A percentile compares a stretch with the other conserved stretches of the same genome.
phyloP scores from a whole-genome alignment of 768 basidiomycete species.

The Xerocomellus intermedius region DNA sequence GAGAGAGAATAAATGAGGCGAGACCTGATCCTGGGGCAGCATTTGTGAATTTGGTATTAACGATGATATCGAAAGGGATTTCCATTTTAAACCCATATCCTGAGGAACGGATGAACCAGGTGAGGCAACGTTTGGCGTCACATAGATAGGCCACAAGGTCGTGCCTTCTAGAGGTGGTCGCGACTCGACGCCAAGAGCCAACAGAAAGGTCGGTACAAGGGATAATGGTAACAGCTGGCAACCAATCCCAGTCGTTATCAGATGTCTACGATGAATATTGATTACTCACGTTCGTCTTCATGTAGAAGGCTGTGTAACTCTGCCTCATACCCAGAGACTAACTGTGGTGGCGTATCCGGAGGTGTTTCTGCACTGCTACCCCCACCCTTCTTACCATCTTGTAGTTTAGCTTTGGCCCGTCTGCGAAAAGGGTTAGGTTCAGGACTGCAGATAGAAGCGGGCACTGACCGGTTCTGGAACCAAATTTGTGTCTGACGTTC shows the following conservation, averaged over 20 bases:
- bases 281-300: slow-evolving; percentile 69
- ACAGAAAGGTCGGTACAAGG: slow-evolving; percentile 73
- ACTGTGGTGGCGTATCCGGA: slow-evolving; percentile 51
- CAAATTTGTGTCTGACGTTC: slow-evolving; percentile 88
- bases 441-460: neutral
- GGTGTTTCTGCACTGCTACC: slow-evolving; percentile 36
- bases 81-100: slow-evolving; percentile 86
- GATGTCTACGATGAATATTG: neutral
- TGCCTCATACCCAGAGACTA: slow-evolving; percentile 50
- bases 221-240: slow-evolving; percentile 67
- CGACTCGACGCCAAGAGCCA: slow-evolving; percentile 77
- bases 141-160: slow-evolving; percentile 78
- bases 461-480: slow-evolving; percentile 73
- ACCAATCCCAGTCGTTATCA: neutral
- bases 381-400: slow-evolving; percentile 53
- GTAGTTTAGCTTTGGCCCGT: slow-evolving; percentile 79
- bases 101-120: slow-evolving; percentile 76
- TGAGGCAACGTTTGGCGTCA: slow-evolving; percentile 61
- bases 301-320: slow-evolving; percentile 67
- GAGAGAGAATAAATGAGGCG: slow-evolving; percentile 63
- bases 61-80: slow-evolving; percentile 64
- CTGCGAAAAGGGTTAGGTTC: slow-evolving; percentile 35
- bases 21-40: slow-evolving; percentile 54
- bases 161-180: slow-evolving; percentile 49
- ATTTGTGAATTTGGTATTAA: slow-evolving; percentile 55